Evolutionary conservation across 2,329 filamentous ascomycete species (phyloP).

Genomic region (Aspergillus awamori): DNA sequence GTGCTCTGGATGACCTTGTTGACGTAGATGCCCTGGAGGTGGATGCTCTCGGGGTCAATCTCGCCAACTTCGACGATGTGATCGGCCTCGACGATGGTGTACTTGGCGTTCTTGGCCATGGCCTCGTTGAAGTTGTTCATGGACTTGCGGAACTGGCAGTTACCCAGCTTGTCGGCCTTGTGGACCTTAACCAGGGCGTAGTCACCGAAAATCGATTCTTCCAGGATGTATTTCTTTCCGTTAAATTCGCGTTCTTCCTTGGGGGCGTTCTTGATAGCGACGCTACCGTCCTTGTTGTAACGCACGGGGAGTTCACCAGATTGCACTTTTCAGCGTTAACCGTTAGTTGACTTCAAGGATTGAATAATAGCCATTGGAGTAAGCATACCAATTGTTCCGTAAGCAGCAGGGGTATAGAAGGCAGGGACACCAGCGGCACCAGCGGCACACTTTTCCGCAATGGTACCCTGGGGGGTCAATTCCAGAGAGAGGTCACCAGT

Average conservation of each 20-base stretch:
- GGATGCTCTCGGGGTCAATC: slow-evolving; percentile 72
- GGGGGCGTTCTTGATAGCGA: slow-evolving; percentile 69
- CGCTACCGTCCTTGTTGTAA: slow-evolving; percentile 77
- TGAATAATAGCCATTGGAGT: slow-evolving; percentile 20
- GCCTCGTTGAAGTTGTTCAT: slow-evolving; percentile 74
- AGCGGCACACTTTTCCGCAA: slow-evolving; percentile 82
- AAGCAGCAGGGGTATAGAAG: slow-evolving; percentile 80
- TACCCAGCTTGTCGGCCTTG: slow-evolving; percentile 76
- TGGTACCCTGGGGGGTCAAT: slow-evolving; percentile 84
- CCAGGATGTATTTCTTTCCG: slow-evolving; percentile 74
- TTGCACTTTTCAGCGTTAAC: slow-evolving; percentile 22
- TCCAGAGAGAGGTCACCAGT: slow-evolving; percentile 82
- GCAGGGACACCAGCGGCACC: slow-evolving; percentile 86
- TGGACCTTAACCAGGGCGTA: slow-evolving; percentile 76
- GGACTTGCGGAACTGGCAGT: slow-evolving; percentile 76
- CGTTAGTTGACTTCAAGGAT: no score
- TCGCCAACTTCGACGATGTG: slow-evolving; percentile 76
- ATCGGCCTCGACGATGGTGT: slow-evolving; percentile 84
- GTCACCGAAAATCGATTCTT: slow-evolving; percentile 74
- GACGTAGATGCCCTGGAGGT: slow-evolving; percentile 83
- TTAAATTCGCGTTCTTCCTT: slow-evolving; percentile 74
- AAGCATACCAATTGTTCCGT: slow-evolving; percentile 65
- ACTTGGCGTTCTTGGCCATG: slow-evolving; percentile 78
- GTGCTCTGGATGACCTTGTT: slow-evolving; percentile 78
- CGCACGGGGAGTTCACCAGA: slow-evolving; percentile 65